Percentiles rank a stretch among this genome's conserved stretches.
phyloP scores from a whole-genome alignment of 208 protist species.

The Leishmania amazonensis region DNA sequence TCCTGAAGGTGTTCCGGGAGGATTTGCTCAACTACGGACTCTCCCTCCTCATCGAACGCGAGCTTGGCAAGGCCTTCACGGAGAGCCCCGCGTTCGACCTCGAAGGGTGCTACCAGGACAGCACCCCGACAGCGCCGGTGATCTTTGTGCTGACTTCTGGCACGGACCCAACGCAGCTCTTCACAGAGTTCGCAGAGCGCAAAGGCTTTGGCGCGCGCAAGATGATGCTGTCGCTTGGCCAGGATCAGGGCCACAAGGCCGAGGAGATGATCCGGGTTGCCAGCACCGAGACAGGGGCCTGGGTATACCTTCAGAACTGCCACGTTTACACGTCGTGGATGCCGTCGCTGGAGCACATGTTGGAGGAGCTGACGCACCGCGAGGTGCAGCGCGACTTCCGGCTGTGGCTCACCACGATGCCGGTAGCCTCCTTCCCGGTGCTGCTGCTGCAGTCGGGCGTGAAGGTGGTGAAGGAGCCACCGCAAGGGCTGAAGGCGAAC shows the following conservation, averaged over 20 bases:
- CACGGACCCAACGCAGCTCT: conserved; percentile 93
- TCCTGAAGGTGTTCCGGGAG: conserved; percentile 89
- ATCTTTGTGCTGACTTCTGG: conserved; percentile 96
- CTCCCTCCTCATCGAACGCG: conserved; percentile 68
- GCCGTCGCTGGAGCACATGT: conserved; percentile 90
- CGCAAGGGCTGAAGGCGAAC: conserved; percentile 95
- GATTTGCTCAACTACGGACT: conserved; percentile 93
- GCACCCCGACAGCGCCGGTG: conserved; percentile 86
- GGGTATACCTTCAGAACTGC: conserved; percentile 97
- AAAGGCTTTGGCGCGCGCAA: conserved; percentile 90
- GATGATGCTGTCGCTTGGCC: conserved; percentile 94
- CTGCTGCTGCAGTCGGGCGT: conserved; percentile 95
- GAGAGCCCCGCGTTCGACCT: conserved; percentile 92
- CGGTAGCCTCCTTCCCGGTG: conserved; percentile 91
- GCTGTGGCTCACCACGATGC: conserved; percentile 97
- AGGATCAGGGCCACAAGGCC: conserved; percentile 94
- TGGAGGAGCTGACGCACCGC: conserved; percentile 80
- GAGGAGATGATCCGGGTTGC: conserved; percentile 88
- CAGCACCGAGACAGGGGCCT: conserved; percentile 73
- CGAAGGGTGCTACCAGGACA: conserved; percentile 92
- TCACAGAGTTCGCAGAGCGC: conserved; percentile 93
- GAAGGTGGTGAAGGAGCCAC: conserved; percentile 98
- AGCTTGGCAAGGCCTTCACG: conserved; percentile 89
- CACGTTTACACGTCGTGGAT: conserved; percentile 96
- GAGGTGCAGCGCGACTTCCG: conserved; percentile 93